Percentiles rank a stretch among this genome's conserved stretches.
These are phyloP conservation scores for Amanita muscaria DNA, from an alignment of 768 basidiomycete species.

Conservation along the genomic window DNA sequence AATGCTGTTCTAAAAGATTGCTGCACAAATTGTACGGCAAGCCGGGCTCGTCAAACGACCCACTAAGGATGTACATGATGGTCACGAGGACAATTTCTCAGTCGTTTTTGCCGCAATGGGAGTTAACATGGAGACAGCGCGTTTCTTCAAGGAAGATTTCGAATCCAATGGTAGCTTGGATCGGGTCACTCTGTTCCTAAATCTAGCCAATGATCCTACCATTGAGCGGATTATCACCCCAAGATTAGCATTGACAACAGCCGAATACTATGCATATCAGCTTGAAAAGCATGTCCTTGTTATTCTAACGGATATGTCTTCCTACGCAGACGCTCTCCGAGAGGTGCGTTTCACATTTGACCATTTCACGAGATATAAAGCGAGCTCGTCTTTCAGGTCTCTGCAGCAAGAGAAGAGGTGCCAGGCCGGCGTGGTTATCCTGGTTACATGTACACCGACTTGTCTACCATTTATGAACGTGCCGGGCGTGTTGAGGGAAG, in stretches of 20 bases:
- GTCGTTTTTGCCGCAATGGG: conserved; percentile 99
- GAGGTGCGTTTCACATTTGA: conserved; percentile 47
- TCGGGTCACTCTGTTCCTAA: conserved; percentile 96
- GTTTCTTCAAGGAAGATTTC: conserved; percentile 99
- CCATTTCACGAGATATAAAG: conserved; percentile 10
- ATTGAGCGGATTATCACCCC: conserved; percentile 99
- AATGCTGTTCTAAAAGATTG: conserved; percentile 52
- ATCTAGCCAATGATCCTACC: conserved; percentile 97
- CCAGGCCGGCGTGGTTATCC: conserved; percentile 99
- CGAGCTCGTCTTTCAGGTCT: conserved; percentile 49
- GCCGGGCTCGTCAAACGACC: conserved; percentile 95
- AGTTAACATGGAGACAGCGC: conserved; percentile 99
- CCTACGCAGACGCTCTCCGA: conserved; percentile 93
- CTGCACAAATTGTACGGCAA: conserved; percentile 99
- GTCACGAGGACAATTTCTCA: conserved; percentile 99
- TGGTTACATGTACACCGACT: conserved; percentile 98
- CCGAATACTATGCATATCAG: conserved; percentile 99
- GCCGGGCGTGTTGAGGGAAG: conserved; percentile 96
- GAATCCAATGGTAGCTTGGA: conserved; percentile 97
- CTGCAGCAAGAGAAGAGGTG: conserved; percentile 97
- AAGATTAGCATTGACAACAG: conserved; percentile 93
- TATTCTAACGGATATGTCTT: conserved; percentile 98
- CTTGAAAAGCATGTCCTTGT: conserved; percentile 99
- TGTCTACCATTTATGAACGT: conserved; percentile 99
- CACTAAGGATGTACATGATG: conserved; percentile 95